Percentiles rank a stretch among this genome's conserved stretches.
Evolutionary conservation across 2,329 filamentous ascomycete species (phyloP).

Genomic region (Pestalotiopsis sp.): DNA sequence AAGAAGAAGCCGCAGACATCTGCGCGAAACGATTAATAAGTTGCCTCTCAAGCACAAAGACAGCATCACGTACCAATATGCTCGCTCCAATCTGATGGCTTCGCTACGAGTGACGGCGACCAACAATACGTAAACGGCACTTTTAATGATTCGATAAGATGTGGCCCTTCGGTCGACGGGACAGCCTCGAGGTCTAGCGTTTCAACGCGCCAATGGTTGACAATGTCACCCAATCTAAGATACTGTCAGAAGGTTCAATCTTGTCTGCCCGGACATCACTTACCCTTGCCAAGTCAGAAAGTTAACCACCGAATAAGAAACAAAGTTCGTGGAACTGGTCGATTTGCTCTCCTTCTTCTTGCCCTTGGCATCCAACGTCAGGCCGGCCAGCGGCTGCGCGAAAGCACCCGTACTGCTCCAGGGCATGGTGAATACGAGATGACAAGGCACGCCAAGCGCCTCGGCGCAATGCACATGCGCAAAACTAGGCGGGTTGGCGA

Average conservation of each 20-base stretch:
- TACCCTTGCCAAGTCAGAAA: slow-evolving; percentile 85
- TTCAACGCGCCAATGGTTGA: slow-evolving; percentile 75
- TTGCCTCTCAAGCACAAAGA: not conserved
- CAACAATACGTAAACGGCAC: slow-evolving; percentile 89
- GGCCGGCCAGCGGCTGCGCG: slow-evolving; percentile 71
- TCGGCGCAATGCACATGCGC: slow-evolving; percentile 77
- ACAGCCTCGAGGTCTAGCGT: slow-evolving; percentile 73
- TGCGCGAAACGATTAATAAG: not conserved
- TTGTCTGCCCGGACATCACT: not conserved
- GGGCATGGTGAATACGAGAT: slow-evolving; percentile 95
- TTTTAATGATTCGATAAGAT: slow-evolving; percentile 70
- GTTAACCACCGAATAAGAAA: slow-evolving; percentile 79
- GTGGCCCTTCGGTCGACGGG: slow-evolving; percentile 77
- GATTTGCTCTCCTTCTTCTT: slow-evolving; percentile 48
- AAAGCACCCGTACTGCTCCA: slow-evolving; percentile 82
- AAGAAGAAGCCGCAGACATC: slow-evolving; percentile 75
- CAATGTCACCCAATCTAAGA: slow-evolving; percentile 71
- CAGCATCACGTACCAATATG: slow-evolving; percentile 58
- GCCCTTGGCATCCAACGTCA: slow-evolving; percentile 52
- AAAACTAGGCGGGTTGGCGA: slow-evolving; percentile 78
- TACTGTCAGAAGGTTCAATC: not conserved
- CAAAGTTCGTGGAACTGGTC: slow-evolving; percentile 71
- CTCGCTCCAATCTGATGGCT: slow-evolving; percentile 74
- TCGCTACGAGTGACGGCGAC: slow-evolving; percentile 79
- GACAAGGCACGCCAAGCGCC: slow-evolving; percentile 73